These are phyloP conservation scores for Sphaceloma murrayae DNA, from an alignment of 2,329 filamentous ascomycete genomes.

Conservation along the genomic window DNA sequence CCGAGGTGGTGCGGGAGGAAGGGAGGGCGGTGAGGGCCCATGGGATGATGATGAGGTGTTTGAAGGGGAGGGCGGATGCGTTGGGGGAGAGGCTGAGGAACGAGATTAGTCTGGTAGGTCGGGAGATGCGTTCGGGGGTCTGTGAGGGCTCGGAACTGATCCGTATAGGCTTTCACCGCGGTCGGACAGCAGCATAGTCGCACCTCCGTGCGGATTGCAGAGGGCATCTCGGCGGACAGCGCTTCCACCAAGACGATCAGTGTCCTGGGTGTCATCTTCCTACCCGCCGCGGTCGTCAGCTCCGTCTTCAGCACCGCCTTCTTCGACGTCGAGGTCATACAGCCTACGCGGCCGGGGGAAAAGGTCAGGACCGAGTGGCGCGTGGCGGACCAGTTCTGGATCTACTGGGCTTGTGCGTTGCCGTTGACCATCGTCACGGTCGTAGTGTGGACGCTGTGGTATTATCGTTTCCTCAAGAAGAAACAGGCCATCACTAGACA, in stretches of 20 bases:
- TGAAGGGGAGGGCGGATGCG: slow-evolving; percentile 20
- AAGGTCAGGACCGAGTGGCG: not conserved
- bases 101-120: slow-evolving; percentile 23
- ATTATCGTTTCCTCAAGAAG: not conserved
- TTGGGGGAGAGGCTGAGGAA: slow-evolving; percentile 22
- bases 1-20: not conserved
- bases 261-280: slow-evolving; percentile 22
- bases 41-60: slow-evolving; percentile 19
- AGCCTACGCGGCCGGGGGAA: not conserved
- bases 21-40: slow-evolving; percentile 15
- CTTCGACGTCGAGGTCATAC: not conserved
- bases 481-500: not conserved
- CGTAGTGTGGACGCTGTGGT: not conserved
- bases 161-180: slow-evolving; percentile 21
- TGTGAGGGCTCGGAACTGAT: not conserved
- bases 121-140: not conserved
- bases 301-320: slow-evolving; percentile 18
- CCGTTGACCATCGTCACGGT: slow-evolving; percentile 4
- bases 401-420: slow-evolving; percentile 7
- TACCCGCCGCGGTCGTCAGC: slow-evolving; percentile 23
- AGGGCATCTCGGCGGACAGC: slow-evolving; percentile 19
- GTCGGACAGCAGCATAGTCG: slow-evolving; percentile 20
- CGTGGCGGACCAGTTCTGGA: slow-evolving; percentile 6
- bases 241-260: slow-evolving; percentile 21
- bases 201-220: slow-evolving; percentile 19